phyloP scores from a whole-genome alignment of 441 rosid genomes.

The Dalechampia spathulata region DNA sequence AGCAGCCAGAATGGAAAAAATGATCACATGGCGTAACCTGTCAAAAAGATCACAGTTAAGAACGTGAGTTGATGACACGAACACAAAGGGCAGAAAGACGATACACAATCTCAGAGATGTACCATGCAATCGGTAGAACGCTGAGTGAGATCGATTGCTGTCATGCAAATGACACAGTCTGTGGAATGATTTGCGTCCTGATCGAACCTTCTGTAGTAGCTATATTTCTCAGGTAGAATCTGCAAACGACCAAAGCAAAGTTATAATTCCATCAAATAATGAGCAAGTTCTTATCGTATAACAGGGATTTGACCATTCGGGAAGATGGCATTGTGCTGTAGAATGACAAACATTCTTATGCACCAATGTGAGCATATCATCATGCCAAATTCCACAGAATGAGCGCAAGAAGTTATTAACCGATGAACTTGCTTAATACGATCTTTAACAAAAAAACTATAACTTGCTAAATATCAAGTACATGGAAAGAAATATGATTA shows the following conservation, averaged over 20 bases:
- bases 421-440: too few species aligned
- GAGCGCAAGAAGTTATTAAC: neutral
- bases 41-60: slow-evolving; percentile 12
- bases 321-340: neutral
- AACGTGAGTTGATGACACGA: slow-evolving; percentile 1
- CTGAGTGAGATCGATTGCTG: slow-evolving; percentile 63
- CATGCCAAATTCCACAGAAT: neutral
- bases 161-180: slow-evolving; percentile 97
- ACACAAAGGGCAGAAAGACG: neutral
- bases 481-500: too few species aligned
- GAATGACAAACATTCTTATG: neutral
- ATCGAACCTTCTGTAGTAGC: slow-evolving; percentile 68
- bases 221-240: slow-evolving; percentile 95
- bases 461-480: too few species aligned
- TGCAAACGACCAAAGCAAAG: slow-evolving; percentile 26
- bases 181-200: slow-evolving; percentile 40
- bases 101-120: slow-evolving; percentile 5
- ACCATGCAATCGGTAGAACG: slow-evolving; percentile 86
- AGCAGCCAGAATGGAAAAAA: slow-evolving; percentile 88
- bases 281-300: neutral
- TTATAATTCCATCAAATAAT: slow-evolving; percentile 12
- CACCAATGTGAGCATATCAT: neutral
- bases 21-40: slow-evolving; percentile 98
- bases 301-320: neutral
- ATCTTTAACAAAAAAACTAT: neutral